Percentiles rank a stretch among this genome's conserved stretches.
These are phyloP conservation scores for Fonsecaea pugnacius DNA, from an alignment of 2,329 filamentous ascomycete genomes.

Conservation along the genomic window DNA sequence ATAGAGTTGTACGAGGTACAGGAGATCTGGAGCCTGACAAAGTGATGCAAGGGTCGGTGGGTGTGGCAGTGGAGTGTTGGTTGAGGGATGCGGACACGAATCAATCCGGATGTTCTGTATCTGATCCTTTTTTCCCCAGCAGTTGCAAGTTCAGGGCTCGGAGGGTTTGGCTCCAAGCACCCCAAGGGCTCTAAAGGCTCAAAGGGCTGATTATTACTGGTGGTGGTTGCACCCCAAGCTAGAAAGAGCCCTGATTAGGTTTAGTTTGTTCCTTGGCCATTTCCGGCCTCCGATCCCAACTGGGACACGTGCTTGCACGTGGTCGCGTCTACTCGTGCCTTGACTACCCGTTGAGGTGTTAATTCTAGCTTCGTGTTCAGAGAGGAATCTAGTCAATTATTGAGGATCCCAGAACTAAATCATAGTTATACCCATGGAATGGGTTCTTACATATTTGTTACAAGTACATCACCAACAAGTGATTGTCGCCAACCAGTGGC, in stretches of 20 bases:
- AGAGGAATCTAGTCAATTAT: background rate
- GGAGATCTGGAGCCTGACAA: background rate
- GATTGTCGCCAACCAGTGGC: background rate
- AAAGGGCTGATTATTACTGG: background rate
- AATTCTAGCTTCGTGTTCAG: no score
- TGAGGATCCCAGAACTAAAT: no score
- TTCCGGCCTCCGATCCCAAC: background rate
- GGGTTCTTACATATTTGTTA: no score
- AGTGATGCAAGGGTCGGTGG: background rate
- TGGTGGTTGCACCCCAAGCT: background rate
- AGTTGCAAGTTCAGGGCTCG: background rate
- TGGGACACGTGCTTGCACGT: background rate
- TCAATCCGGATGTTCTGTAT: constrained; percentile 4
- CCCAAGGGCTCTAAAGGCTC: no score
- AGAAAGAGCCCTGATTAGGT: background rate
- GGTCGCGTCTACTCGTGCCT: no score
- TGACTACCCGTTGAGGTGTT: background rate
- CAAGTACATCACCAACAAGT: no score
- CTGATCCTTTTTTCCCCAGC: constrained; percentile 7
- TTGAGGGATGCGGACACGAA: constrained; percentile 1
- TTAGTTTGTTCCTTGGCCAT: background rate
- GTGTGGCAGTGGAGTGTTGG: constrained; percentile 1
- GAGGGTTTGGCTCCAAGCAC: background rate
- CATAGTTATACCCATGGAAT: background rate
- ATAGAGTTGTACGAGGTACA: background rate